Evolutionary conservation across 2,329 filamentous ascomycete genomes (phyloP).

Genomic region (Neonectria magnoliae): DNA sequence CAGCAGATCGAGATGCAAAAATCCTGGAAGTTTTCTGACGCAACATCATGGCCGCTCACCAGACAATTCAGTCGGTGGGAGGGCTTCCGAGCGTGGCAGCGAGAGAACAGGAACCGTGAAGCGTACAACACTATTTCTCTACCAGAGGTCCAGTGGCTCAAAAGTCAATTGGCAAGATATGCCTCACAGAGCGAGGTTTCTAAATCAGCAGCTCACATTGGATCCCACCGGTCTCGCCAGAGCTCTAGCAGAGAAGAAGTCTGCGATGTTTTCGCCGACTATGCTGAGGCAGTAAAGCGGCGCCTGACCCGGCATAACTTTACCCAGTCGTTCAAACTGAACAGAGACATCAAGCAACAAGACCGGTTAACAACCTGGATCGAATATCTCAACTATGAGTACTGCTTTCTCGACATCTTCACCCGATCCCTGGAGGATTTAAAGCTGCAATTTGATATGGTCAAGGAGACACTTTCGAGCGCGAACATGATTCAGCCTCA

Average conservation of each 20-base stretch:
- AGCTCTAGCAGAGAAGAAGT: conserved; percentile 17
- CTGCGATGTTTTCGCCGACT: conserved; percentile 37
- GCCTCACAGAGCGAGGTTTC: too few relatives aligned
- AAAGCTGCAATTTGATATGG: conserved; percentile 35
- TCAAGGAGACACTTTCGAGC: conserved; percentile 48
- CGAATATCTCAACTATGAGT: conserved; percentile 49
- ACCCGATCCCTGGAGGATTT: conserved; percentile 26
- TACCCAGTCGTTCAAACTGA: conserved; percentile 42
- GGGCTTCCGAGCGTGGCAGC: conserved; percentile 46
- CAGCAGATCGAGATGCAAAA: conserved; percentile 20
- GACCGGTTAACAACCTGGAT: conserved; percentile 51
- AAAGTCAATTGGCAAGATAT: too few relatives aligned
- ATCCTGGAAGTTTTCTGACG: not conserved
- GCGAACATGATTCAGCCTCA: conserved; percentile 38
- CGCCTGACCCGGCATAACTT: conserved; percentile 45
- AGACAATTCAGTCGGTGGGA: conserved; percentile 42
- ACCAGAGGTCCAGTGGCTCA: too few relatives aligned
- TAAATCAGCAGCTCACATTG: conserved; percentile 7
- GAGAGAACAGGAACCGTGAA: conserved; percentile 36
- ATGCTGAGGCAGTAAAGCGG: conserved; percentile 39
- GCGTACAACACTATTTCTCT: too few relatives aligned
- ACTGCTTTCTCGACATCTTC: conserved; percentile 38
- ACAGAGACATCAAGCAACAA: conserved; percentile 43
- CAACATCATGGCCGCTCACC: conserved; percentile 26
- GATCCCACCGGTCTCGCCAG: conserved; percentile 15